A percentile compares a stretch with the other conserved stretches of the same genome.
phyloP scores from a whole-genome alignment of 1,139 yeast species.

The Suhomyces bolitotheri region DNA sequence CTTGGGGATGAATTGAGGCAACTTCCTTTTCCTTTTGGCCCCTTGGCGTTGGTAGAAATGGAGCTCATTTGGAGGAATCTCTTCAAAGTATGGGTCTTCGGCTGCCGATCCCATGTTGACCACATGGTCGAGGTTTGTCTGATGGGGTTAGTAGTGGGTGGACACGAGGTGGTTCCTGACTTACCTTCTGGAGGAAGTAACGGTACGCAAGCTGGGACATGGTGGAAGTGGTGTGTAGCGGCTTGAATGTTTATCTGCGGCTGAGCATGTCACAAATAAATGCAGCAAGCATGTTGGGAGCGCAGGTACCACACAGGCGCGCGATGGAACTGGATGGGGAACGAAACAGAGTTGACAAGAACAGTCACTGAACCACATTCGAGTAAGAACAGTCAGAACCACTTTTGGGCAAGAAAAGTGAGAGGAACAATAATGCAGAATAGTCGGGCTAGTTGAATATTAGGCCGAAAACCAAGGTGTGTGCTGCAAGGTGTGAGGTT shows the following conservation, averaged over 20 bases:
- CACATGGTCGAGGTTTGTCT: slow-evolving; percentile 42
- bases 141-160: slow-evolving; percentile 11
- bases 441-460: too few species aligned
- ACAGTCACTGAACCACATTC: too few species aligned
- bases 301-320: too few species aligned
- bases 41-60: slow-evolving; percentile 50
- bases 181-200: slow-evolving; percentile 41
- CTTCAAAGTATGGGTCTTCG: slow-evolving; percentile 50
- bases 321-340: too few species aligned
- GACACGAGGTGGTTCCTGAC: slow-evolving; percentile 16
- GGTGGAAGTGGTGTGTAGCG: slow-evolving; percentile 1
- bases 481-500: too few species aligned
- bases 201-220: slow-evolving; percentile 32
- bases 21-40: slow-evolving; percentile 44
- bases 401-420: too few species aligned
- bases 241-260: slow-evolving; percentile 2
- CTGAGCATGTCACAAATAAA: slow-evolving; percentile 4
- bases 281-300: too few species aligned
- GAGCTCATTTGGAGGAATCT: slow-evolving; percentile 48
- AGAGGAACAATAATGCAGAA: too few species aligned
- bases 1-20: slow-evolving; percentile 57
- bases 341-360: too few species aligned
- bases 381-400: too few species aligned
- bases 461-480: too few species aligned
- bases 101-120: slow-evolving; percentile 31